Percentiles rank a stretch among this genome's conserved stretches.
These are phyloP conservation scores for Poa annua DNA, from an alignment of 176 grass and related monocot species.

Conservation along the genomic window DNA sequence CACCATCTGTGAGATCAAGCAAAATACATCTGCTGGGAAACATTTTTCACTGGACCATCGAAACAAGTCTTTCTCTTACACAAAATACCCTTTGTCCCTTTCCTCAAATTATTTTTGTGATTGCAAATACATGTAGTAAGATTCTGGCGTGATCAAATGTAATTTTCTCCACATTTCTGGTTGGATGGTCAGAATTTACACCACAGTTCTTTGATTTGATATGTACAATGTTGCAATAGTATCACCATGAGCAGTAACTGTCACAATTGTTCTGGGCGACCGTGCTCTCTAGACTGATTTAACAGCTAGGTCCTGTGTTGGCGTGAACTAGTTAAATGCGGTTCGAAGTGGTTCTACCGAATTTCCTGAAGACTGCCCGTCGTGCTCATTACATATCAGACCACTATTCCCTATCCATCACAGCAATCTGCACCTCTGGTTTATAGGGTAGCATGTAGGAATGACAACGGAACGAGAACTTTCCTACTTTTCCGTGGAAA, in stretches of 20 bases:
- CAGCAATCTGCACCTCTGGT: no score
- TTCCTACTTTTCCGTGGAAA: no score
- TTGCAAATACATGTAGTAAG: not conserved
- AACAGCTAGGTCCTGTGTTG: not conserved
- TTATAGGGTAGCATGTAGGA: no score
- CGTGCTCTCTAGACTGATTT: not conserved
- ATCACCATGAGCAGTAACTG: not conserved
- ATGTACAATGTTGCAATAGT: no score
- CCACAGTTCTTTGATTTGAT: no score
- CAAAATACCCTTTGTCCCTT: not conserved
- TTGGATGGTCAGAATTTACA: not conserved
- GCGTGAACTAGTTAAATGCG: not conserved
- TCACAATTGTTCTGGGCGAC: not conserved
- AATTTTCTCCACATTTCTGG: not conserved
- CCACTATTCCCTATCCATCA: no score
- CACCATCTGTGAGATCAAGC: not conserved
- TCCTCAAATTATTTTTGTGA: not conserved
- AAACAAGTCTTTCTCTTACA: not conserved
- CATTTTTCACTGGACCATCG: no score
- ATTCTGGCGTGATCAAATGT: not conserved
- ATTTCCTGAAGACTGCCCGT: not conserved
- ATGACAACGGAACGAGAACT: no score
- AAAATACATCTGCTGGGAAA: conserved; percentile 26
- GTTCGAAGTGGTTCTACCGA: not conserved
- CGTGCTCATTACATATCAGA: no score